Base-by-base conservation (phyloP, 176 grass and related monocot genomes). In the Cocos nucifera region DNA sequence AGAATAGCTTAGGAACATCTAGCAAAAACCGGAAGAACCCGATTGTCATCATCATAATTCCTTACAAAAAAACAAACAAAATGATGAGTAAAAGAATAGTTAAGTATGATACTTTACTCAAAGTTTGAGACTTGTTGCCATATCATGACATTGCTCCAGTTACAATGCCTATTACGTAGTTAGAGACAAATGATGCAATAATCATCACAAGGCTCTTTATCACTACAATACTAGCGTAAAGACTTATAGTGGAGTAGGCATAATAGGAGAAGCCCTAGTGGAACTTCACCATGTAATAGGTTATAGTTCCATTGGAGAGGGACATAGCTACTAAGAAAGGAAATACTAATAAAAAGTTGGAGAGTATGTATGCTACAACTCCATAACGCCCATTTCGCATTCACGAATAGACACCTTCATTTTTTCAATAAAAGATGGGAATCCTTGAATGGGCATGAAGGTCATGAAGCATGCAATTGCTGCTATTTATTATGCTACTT, bases 401-500 rank as follows among this genome's bases (percentile, higher is more conserved):
- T 98, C 93, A 0, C 78, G 72, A 15, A 69, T 80, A 63, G 92
- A 98, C 15, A 98, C 81, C 74, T 92, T 98, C 93, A 98, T 92
- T 78, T 98, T 87, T 71, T 98, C 93, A 9, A 98, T 85, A 76
- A 98, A 98, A 52, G 87, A 92, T 8, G 93, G 93, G 74, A 98
- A 98, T 17, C 87, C 93, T 0, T 87, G 87, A 1, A 98, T 98
- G 57, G 93, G 92, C 93, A 98, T 98, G 84, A 98, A 98, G 17
- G 93, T 98, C 87, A 98, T 85, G 80, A 98, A 98, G 17, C 93
- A n/a, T n/a, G n/a, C n/a, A n/a, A n/a, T n/a, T n/a, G n/a, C n/a
- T n/a, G n/a, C n/a, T n/a, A n/a, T n/a, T n/a, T n/a, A n/a, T n/a
- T n/a, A n/a, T n/a, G n/a, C n/a, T n/a, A 35, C 32, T 35, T 9